A percentile compares a stretch with the other conserved stretches of the same genome.
phyloP scores from a whole-genome alignment of 805 yeast species.

The Hanseniaspora jakobsenii region DNA sequence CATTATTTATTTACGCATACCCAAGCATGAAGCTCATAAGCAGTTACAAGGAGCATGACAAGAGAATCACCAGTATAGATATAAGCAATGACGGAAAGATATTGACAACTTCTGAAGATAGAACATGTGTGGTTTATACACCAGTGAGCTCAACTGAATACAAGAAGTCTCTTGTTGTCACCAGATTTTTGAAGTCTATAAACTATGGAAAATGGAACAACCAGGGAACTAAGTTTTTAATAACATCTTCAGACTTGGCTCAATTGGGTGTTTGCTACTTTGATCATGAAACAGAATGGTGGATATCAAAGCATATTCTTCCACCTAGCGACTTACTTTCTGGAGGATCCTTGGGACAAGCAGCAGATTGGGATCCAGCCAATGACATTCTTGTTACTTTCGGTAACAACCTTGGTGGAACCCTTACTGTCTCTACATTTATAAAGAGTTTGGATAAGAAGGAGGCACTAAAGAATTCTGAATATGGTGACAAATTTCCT shows the following conservation, averaged over 20 bases:
- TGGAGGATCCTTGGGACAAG: slow-evolving; percentile 68
- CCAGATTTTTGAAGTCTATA: slow-evolving; percentile 91
- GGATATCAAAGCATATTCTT: slow-evolving; percentile 96
- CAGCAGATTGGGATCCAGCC: slow-evolving; percentile 29
- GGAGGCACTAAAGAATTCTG: slow-evolving; percentile 38
- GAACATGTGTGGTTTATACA: slow-evolving; percentile 96
- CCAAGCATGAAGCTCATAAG: slow-evolving; percentile 39
- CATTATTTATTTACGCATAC: slow-evolving; percentile 61
- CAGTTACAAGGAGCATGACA: slow-evolving; percentile 72
- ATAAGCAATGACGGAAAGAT: slow-evolving; percentile 69
- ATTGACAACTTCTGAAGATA: slow-evolving; percentile 93
- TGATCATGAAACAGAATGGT: slow-evolving; percentile 96
- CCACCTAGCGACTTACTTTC: slow-evolving; percentile 77
- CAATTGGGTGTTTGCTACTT: slow-evolving; percentile 85
- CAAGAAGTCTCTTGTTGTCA: slow-evolving; percentile 82
- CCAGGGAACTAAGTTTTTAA: slow-evolving; percentile 88
- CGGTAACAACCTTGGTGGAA: slow-evolving; percentile 90
- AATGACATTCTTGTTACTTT: slow-evolving; percentile 77
- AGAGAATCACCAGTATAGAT: slow-evolving; percentile 88
- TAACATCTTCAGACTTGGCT: slow-evolving; percentile 87
- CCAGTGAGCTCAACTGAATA: slow-evolving; percentile 50
- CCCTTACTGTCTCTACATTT: slow-evolving; percentile 77
- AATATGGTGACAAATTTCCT: slow-evolving; percentile 87
- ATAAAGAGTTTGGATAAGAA: slow-evolving; percentile 78
- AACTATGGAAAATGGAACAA: slow-evolving; percentile 94